Base-by-base conservation (phyloP, 495 filamentous ascomycete species). In the Xylaria bambusicola region DNA sequence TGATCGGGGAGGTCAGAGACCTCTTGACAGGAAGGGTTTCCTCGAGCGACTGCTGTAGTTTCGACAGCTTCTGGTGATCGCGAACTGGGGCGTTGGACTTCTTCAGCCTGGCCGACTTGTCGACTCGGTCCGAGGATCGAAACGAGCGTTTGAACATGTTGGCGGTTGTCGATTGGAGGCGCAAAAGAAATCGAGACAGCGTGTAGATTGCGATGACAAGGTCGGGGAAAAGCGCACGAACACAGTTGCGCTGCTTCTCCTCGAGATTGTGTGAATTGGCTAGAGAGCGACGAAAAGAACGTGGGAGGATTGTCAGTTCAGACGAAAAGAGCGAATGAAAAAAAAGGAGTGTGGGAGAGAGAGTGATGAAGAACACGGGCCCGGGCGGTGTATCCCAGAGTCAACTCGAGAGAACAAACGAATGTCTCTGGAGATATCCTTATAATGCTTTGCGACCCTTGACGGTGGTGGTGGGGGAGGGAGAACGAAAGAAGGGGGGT, bases 101-200 rank as follows among this genome's bases (percentile, higher is more conserved):
- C 86, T 85, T 92, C 72, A 82, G 78, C 77, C 86, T 92, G 77
- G 81, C 81, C 75, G 87, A 80, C 83, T 96, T 94, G 72, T 86
- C 85, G 71, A 88, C 88, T 60, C 88, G 86, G 74, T 88, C 82
- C 75, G 84, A 87, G 54, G 84, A 84, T 70, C 80, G 78, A 79
- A 93, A 92, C 66, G 89, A 91, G 72, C 89, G 88, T 73, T 87
- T 91, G 81, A 93, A 92, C 89, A 93, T 93, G 65, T 57, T 81
- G 82, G 70, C 70, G 66, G 73, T 66, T 58, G 61, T 63, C 5
- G 35, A 56, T 41, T 40, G 63, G 35, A 71, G 27, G 35, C 57
- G 61, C 26, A 48, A 62, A 61, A 65, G 60, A 62, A 68, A 69
- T 68, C 63, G 69, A 65, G 58, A 58, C 68, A 73, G 63, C 70